Base-by-base conservation (phyloP, 805 yeast species). In the Nakazawaea populi region DNA sequence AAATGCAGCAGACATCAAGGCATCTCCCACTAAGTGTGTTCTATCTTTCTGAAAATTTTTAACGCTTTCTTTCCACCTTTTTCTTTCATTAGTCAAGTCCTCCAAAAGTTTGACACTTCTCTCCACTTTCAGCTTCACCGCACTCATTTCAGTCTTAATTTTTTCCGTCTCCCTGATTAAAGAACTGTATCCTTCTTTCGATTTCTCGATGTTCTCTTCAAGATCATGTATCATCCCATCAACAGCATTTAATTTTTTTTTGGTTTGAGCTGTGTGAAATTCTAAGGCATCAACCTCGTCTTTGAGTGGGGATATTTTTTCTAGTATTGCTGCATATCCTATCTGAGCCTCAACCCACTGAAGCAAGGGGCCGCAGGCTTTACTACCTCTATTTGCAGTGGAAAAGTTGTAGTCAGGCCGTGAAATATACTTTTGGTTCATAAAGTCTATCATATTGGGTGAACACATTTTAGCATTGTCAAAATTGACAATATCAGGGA, bases 331-430 rank as follows among this genome's bases (percentile, higher is more conserved):
- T 0, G 92, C 78, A 60, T 85, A 92, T n/a, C 75, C 70, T n/a
- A 90, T 72, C 56, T 92, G 97, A 0, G 98, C 97, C 49, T 76
- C 75, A 0, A 90, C 91, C 98, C 98, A 92, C 54, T 83, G 83
- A 18, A 87, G 61, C 36, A 92, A 69, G 0, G 98, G 98, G 0
- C 97, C 98, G 69, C 97, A 89, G 0, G 97, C 97, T 60, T 87
- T 89, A 65, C 96, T 86, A 4, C 98, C 98, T 39, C 97, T 72
- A 58, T 87, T 80, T 0, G 89, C 96, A 0, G 87, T 68, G 45
- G 84, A 90, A 58, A 69, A 85, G 40, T 79, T 88, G 62, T 78
- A 91, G 47, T 80, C 85, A 0, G 82, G 77, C 49, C 82, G 70
- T 0, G 83, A 70, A 9, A 91, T 65, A 59, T 86, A 92, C 1